Conservation (phyloP, 2,329 filamentous ascomycete genomes). For the Metarhizium album region DNA sequence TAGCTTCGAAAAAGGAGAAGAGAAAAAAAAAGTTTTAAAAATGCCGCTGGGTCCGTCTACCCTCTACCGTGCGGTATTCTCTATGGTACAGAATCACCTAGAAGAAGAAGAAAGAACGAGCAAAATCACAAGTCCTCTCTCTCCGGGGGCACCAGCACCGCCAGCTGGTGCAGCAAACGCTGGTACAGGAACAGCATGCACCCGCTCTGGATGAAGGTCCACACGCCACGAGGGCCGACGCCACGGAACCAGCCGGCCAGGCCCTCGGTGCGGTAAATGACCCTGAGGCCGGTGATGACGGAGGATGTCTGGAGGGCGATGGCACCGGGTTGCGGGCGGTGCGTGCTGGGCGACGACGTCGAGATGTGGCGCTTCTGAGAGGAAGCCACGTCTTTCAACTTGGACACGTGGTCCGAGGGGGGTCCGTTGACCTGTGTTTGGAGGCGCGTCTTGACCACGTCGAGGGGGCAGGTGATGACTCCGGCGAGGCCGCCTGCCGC, state of each 20-base stretch:
- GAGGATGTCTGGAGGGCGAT: conserved; percentile 81
- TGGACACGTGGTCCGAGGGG: conserved; percentile 16
- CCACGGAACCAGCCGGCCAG: conserved; percentile 86
- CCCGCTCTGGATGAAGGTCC: conserved; percentile 95
- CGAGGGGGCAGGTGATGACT: conserved; percentile 87
- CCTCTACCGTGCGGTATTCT: neutral
- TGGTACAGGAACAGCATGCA: conserved; percentile 97
- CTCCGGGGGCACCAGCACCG: conserved; percentile 32
- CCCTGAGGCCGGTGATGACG: conserved; percentile 67
- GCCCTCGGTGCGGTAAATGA: conserved; percentile 88
- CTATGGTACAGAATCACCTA: neutral
- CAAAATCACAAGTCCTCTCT: conserved; percentile 13
- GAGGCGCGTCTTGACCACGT: conserved; percentile 93
- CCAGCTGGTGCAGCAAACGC: conserved; percentile 68
- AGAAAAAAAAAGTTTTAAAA: neutral
- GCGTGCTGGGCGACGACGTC: conserved; percentile 79
- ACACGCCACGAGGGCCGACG: conserved; percentile 83
- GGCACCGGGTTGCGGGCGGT: conserved; percentile 67
- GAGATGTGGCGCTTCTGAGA: conserved; percentile 66
- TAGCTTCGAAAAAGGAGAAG: neutral
- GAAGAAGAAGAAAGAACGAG: neutral
- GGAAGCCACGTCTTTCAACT: conserved; percentile 25
- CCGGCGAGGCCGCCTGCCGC: conserved; percentile 87
- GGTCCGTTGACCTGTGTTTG: conserved; percentile 77
- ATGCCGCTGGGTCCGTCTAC: neutral